Evolutionary conservation across 108 stramenopile species (phyloP), one percentile per base, ranked within the genome.

Genomic region (Nitzschia inconspicua): DNA sequence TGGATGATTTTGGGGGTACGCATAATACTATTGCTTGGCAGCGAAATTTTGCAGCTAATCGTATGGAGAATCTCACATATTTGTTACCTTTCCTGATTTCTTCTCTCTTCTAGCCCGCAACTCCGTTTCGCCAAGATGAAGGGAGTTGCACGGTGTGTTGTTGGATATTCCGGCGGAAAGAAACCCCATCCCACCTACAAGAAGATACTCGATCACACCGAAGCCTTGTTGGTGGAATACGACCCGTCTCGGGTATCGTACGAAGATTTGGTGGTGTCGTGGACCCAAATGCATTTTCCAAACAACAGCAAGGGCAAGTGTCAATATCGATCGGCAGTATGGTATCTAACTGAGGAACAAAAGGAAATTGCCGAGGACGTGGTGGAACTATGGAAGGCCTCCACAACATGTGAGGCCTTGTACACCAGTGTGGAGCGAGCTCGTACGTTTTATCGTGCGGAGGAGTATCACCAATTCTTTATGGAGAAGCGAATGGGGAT

Each of bases 1-100:
- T 39, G 86, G 83, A 69, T 88, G 86, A 89, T 86, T 86, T 75
- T 89, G 87, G 87, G 73, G 75, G 65, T 80, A 77, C n/a, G 59
- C 27, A 40, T 14, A 40, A n/a, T n/a, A n/a, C n/a, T n/a, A n/a
- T n/a, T n/a, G n/a, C n/a, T n/a, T n/a, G n/a, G n/a, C n/a, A n/a
- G n/a, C n/a, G n/a, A n/a, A n/a, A n/a, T n/a, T n/a, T n/a, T n/a
- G n/a, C n/a, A n/a, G n/a, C n/a, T n/a, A n/a, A n/a, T n/a, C n/a
- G n/a, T n/a, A n/a, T n/a, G n/a, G n/a, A n/a, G n/a, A n/a, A n/a
- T n/a, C n/a, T n/a, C n/a, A n/a, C n/a, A n/a, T n/a, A n/a, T n/a
- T n/a, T n/a, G n/a, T n/a, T n/a, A n/a, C n/a, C n/a, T n/a, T n/a
- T n/a, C n/a, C n/a, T n/a, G 7, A 25, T 22, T n/a, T 16, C 11